phyloP scores from a whole-genome alignment of 176 grass and related monocot genomes.

The Aegilops tauschii region DNA sequence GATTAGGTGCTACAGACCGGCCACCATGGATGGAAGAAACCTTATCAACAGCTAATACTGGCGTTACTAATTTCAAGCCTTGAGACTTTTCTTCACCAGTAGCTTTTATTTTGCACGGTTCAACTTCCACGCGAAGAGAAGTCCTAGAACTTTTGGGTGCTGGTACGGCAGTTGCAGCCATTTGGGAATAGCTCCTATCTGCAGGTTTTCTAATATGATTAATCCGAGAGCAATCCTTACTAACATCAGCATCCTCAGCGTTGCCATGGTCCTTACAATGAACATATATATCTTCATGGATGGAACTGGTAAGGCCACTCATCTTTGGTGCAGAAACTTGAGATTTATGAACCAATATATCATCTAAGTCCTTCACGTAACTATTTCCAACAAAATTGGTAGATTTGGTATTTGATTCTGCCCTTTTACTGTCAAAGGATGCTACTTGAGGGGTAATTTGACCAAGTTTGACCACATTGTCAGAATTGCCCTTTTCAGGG shows the following conservation, averaged over 20 bases:
- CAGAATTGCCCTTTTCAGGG: background rate
- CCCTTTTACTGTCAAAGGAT: slow-evolving; percentile 3
- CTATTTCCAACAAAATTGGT: slow-evolving; percentile 34
- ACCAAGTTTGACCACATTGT: background rate
- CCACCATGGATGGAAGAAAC: slow-evolving; percentile 29
- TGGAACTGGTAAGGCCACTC: background rate
- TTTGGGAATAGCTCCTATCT: slow-evolving; percentile 19
- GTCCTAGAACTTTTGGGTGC: slow-evolving; percentile 14
- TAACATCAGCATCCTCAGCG: slow-evolving; percentile 24
- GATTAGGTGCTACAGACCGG: slow-evolving; percentile 23
- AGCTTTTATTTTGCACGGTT: slow-evolving; percentile 35
- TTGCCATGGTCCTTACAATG: slow-evolving; percentile 25
- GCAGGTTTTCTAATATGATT: background rate
- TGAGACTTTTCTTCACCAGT: background rate
- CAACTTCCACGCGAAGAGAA: slow-evolving; percentile 27
- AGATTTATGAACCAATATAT: slow-evolving; percentile 17
- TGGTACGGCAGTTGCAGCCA: slow-evolving; percentile 20
- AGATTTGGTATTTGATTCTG: slow-evolving; percentile 23
- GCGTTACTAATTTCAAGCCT: slow-evolving; percentile 37
- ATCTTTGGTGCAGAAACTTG: slow-evolving; percentile 19
- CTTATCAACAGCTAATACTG: slow-evolving; percentile 31
- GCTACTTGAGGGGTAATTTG: background rate
- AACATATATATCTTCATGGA: slow-evolving; percentile 20
- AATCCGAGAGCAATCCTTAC: slow-evolving; percentile 17
- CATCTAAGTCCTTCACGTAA: slow-evolving; percentile 1